Evolutionary conservation across 2,329 filamentous ascomycete genomes (phyloP).

Genomic region (Nothopassalora personata): DNA sequence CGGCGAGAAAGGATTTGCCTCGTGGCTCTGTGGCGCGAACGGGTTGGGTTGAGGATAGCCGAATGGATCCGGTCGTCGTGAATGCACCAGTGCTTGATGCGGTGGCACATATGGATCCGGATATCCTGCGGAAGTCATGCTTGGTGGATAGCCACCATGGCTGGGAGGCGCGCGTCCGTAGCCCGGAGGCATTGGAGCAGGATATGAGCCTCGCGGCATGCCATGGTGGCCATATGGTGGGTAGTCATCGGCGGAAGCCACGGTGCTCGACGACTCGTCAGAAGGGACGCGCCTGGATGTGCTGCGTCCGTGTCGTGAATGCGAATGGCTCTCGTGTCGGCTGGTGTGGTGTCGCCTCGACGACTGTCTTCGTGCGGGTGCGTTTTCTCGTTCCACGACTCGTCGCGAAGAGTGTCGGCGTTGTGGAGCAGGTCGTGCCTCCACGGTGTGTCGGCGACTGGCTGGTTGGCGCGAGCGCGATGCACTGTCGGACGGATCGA

Average conservation of each 20-base stretch:
- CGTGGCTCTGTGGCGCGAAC: slow-evolving; percentile 31
- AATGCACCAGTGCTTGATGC: slow-evolving; percentile 26
- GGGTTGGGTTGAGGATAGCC: slow-evolving; percentile 36
- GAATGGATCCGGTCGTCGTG: slow-evolving; percentile 33
- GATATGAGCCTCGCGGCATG: slow-evolving; percentile 32
- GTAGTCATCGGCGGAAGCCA: slow-evolving; percentile 39
- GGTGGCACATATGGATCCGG: slow-evolving; percentile 22
- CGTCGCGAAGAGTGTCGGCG: slow-evolving; percentile 38
- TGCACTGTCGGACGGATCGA: slow-evolving; percentile 47
- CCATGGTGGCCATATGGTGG: slow-evolving; percentile 35
- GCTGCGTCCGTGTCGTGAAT: slow-evolving; percentile 24
- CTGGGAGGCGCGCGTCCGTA: slow-evolving; percentile 29
- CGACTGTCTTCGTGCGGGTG: slow-evolving; percentile 21
- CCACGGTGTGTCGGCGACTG: slow-evolving; percentile 32
- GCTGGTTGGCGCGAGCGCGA: slow-evolving; percentile 36
- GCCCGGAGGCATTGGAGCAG: slow-evolving; percentile 14
- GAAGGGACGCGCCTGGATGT: slow-evolving; percentile 20
- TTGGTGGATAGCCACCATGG: slow-evolving; percentile 33
- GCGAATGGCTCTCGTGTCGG: slow-evolving; percentile 21
- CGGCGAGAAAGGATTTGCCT: slow-evolving; percentile 30
- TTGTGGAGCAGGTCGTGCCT: slow-evolving; percentile 31
- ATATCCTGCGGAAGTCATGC: slow-evolving; percentile 22
- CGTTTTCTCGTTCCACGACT: slow-evolving; percentile 18
- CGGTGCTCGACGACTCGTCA: slow-evolving; percentile 21
- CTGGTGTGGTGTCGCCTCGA: slow-evolving; percentile 22